Conservation (phyloP, 129 eudicot species). For the Oenanthe sinensis region DNA sequence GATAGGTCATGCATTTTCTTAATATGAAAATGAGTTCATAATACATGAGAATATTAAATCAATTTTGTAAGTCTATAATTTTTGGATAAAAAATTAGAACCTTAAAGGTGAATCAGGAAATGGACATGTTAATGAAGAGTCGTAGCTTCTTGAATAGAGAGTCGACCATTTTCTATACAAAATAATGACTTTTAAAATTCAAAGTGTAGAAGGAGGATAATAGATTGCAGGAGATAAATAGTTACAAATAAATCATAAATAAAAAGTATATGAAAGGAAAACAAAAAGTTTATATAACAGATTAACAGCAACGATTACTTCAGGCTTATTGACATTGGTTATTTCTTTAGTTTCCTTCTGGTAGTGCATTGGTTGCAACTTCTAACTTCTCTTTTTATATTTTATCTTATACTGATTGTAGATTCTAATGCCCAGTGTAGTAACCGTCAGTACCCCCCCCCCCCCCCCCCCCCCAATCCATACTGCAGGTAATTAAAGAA, state of each 20-base stretch:
- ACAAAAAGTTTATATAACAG: neutral
- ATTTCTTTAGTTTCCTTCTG: neutral
- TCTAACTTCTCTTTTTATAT: neutral
- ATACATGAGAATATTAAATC: neutral
- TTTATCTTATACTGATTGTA: neutral
- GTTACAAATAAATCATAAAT: neutral
- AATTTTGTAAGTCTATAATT: neutral
- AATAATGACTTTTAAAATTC: neutral
- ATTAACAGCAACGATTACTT: neutral
- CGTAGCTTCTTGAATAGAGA: neutral
- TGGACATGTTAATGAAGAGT: neutral
- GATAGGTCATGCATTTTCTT: neutral
- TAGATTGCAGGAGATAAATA: neutral
- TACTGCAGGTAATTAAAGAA: conserved; percentile 68
- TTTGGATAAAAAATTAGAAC: neutral
- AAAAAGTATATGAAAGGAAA: neutral
- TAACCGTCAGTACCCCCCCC: neutral
- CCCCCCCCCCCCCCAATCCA: too few species aligned
- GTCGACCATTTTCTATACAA: neutral
- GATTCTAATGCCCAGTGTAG: neutral
- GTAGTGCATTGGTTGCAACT: neutral
- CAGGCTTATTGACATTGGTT: neutral
- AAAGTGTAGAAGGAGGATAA: neutral
- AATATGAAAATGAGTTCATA: neutral
- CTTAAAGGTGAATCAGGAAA: neutral